Base-by-base conservation (phyloP, 768 basidiomycete genomes). In the Termitomyces sp. region DNA sequence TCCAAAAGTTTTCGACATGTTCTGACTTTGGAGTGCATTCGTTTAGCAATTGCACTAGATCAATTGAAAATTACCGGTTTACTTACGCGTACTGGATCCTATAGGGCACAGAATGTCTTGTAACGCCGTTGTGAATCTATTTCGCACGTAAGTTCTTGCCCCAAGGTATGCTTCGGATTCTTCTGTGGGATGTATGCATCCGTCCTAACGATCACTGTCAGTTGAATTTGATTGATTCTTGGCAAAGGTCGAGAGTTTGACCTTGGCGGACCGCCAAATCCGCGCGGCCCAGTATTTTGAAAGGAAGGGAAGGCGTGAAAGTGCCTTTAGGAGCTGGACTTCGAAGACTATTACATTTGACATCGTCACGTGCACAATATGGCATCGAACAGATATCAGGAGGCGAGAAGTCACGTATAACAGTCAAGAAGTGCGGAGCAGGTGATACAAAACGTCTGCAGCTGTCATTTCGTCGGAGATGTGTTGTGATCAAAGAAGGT, bases 401-500 rank as follows among this genome's bases (percentile, higher is more conserved):
- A 48, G 36, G 40, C 8, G 1, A 9, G 48, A n/a, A 58, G 28
- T 32, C n/a, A 16, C 51, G 35, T 2, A 12, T 35, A 46, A 28
- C 45, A 46, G 44, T 22, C 56, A 57, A 36, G 46, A 49, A 38
- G 36, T 36, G 24, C 5, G 45, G 55, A 36, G 9, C 56, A 57
- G 56, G 56, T 57, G 56, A 57, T 36, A 24, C 56, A 39, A 12
- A 32, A 8, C 12, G 28, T 35, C 2, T 12, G n/a, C 15, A 49
- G 38, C 18, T 36, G 38, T n/a, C 57, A 50, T 40, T 7, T 49
- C 11, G 22, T 57, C 44, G 55, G 42, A 57, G 33, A 56, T 58
- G 33, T 39, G 24, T 45, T 12, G 42, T 35, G 32, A 45, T 57
- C 24, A 33, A 35, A 22, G 44, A 46, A 36, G 55, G 33, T 33